Percentiles rank a stretch among this genome's conserved stretches.
Conservation (phyloP, 441 rosid genomes). For the Cnidoscolus chayamansa region DNA sequence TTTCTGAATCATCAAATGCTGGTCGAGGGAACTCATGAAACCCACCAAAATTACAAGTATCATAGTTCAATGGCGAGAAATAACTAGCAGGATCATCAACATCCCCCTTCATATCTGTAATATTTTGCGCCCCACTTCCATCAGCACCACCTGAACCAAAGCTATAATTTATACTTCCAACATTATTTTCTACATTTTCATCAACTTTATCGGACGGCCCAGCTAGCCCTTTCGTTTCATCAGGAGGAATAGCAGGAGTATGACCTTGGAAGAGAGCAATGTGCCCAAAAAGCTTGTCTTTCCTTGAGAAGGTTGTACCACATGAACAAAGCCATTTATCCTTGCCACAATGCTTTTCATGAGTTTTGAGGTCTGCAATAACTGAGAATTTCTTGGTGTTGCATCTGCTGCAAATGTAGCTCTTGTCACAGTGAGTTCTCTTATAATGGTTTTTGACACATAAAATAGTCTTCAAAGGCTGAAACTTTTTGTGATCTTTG, state of each 20-base stretch:
- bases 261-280: constrained; percentile 92
- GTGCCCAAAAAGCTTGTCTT: constrained; percentile 95
- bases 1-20: constrained; percentile 73
- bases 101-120: constrained; percentile 48
- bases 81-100: constrained; percentile 49
- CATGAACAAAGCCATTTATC: constrained; percentile 97
- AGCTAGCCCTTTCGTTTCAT: constrained; percentile 49
- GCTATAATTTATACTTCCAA: constrained; percentile 39
- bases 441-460: constrained; percentile 94
- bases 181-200: constrained; percentile 36
- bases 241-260: constrained; percentile 82
- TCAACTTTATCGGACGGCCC: constrained; percentile 38
- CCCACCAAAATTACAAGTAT: constrained; percentile 67
- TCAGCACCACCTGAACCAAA: constrained; percentile 31
- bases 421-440: constrained; percentile 94
- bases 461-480: constrained; percentile 80
- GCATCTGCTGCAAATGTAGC: constrained; percentile 83
- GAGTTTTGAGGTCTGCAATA: constrained; percentile 89
- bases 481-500: constrained; percentile 94
- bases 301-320: constrained; percentile 90
- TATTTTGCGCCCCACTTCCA: constrained; percentile 34
- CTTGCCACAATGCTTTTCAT: constrained; percentile 95
- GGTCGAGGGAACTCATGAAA: constrained; percentile 81
- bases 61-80: constrained; percentile 71
- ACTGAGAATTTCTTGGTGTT: constrained; percentile 90